Conservation (phyloP, 257 asterid genomes). For the Galeopsis tetrahit region DNA sequence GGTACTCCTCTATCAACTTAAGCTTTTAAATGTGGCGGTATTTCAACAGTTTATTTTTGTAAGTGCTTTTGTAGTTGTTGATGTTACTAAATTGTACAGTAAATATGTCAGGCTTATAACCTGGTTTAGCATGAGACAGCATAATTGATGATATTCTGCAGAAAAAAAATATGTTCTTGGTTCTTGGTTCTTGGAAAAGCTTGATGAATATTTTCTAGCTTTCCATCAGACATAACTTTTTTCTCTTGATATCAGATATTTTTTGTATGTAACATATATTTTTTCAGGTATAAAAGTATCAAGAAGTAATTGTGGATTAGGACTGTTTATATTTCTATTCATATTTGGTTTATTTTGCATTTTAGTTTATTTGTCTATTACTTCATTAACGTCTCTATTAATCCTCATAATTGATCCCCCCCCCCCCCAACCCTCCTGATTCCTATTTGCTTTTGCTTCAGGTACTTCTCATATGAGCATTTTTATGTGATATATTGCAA, state of each 20-base stretch:
- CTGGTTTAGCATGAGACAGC: constrained; percentile 3
- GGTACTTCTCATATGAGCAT: constrained; percentile 99
- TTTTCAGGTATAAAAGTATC: constrained; percentile 12
- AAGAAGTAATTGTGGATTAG: constrained; percentile 24
- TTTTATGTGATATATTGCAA: constrained; percentile 99
- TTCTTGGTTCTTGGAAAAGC: not conserved
- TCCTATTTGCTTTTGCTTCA: constrained; percentile 39
- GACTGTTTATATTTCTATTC: constrained; percentile 11
- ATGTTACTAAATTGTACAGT: constrained; percentile 13
- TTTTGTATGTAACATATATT: constrained; percentile 8
- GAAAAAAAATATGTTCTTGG: not conserved
- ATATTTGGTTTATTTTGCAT: constrained; percentile 9
- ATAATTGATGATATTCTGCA: constrained; percentile 4
- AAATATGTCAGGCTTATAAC: not conserved
- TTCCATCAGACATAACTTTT: constrained; percentile 5
- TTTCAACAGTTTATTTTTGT: constrained; percentile 16
- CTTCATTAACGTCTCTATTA: constrained; percentile 15
- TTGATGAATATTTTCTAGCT: constrained; percentile 15
- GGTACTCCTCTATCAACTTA: not conserved
- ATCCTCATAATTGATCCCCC: not conserved
- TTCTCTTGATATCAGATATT: constrained; percentile 14
- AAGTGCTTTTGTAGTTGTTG: constrained; percentile 5
- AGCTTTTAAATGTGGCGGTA: not conserved
- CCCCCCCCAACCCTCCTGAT: too few relatives aligned
- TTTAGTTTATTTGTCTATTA: constrained; percentile 11